Conservation (phyloP, 106 monocot genomes). For the Dendrobium chrysotoxum region DNA sequence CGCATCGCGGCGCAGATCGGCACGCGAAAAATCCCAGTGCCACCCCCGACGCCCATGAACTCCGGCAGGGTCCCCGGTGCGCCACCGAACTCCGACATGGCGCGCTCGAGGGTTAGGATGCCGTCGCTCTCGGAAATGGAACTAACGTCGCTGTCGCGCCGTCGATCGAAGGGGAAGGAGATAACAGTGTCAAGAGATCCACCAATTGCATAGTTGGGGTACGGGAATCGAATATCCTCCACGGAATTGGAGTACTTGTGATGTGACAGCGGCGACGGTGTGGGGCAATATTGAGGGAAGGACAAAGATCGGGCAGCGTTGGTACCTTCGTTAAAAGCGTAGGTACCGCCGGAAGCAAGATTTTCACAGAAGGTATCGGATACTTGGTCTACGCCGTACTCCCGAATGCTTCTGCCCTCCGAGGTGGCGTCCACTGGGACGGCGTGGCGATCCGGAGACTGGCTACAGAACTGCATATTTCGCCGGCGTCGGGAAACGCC, state of each 20-base stretch:
- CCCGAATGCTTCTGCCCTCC: conserved; percentile 3
- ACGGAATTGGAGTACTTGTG: not conserved
- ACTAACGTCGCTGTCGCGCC: not conserved
- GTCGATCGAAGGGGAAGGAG: not conserved
- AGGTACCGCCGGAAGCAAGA: not conserved
- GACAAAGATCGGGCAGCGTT: not conserved
- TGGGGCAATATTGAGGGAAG: conserved; percentile 5
- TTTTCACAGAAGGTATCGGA: not conserved
- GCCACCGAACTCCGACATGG: conserved; percentile 56
- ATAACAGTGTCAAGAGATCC: not conserved
- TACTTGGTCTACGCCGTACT: conserved; percentile 17
- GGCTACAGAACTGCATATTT: conserved; percentile 6
- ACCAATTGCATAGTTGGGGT: not conserved
- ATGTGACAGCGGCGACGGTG: not conserved
- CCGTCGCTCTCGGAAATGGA: conserved; percentile 20
- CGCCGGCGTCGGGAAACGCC: not conserved
- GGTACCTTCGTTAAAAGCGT: not conserved
- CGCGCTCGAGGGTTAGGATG: conserved; percentile 41
- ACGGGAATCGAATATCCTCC: conserved; percentile 4
- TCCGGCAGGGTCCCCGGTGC: conserved; percentile 49
- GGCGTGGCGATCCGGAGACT: conserved; percentile 10
- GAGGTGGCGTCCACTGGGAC: not conserved
- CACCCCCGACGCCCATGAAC: conserved; percentile 72
- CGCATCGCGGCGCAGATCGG: conserved; percentile 67
- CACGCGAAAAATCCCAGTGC: conserved; percentile 60